Conservation (phyloP, 2,329 filamentous ascomycete genomes). For the Teratosphaeria viscida region DNA sequence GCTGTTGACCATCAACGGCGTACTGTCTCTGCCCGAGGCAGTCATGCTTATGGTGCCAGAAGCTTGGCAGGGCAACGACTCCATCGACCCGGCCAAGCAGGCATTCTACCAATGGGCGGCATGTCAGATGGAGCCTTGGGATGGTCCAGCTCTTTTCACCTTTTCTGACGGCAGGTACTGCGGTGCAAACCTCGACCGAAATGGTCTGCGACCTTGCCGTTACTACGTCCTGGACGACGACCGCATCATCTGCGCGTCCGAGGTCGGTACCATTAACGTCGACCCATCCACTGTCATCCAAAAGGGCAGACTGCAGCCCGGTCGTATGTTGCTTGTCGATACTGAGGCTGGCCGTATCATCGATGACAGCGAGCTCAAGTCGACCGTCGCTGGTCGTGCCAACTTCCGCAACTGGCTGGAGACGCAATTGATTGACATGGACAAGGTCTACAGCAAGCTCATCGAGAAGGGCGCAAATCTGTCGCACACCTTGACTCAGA, state of each 20-base stretch:
- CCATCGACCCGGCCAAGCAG: conserved; percentile 89
- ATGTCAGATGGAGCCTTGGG: conserved; percentile 98
- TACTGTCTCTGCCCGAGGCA: conserved; percentile 86
- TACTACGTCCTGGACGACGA: conserved; percentile 97
- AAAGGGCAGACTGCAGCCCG: conserved; percentile 87
- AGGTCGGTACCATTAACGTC: conserved; percentile 86
- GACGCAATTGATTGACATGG: conserved; percentile 71
- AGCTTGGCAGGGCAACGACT: conserved; percentile 87
- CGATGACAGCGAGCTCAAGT: conserved; percentile 85
- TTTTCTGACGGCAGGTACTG: conserved; percentile 96
- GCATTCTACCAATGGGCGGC: conserved; percentile 98
- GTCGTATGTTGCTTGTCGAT: conserved; percentile 92
- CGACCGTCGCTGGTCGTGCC: conserved; percentile 71
- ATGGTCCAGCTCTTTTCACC: conserved; percentile 90
- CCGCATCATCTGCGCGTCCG: conserved; percentile 91
- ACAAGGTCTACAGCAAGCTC: conserved; percentile 58
- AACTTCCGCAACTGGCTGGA: conserved; percentile 87
- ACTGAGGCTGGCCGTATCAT: conserved; percentile 86
- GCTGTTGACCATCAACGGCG: conserved; percentile 86
- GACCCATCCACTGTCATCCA: conserved; percentile 84
- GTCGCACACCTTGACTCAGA: conserved; percentile 54
- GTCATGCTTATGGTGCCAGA: conserved; percentile 99
- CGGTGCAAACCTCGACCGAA: conserved; percentile 91
- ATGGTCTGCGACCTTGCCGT: conserved; percentile 87
- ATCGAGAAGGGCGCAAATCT: conserved; percentile 51